These are phyloP conservation scores for Lasiosphaeria ovina DNA, from an alignment of 495 filamentous ascomycete species.

Conservation along the genomic window DNA sequence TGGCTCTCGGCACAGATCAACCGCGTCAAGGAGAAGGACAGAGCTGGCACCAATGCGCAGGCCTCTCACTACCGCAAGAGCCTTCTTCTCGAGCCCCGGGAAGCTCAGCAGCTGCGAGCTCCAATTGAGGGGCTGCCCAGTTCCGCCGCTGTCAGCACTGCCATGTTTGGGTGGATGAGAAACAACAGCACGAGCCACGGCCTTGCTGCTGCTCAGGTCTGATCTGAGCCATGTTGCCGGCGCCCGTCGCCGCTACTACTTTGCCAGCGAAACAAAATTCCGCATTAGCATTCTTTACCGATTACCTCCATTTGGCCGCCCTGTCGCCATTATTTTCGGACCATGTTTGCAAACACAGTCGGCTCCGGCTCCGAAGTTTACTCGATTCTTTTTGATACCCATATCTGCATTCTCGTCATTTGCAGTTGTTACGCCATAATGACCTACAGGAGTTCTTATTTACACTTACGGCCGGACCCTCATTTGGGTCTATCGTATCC, in stretches of 20 bases:
- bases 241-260: neutral
- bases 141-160: conserved; percentile 10
- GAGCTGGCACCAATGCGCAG: conserved; percentile 65
- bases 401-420: conserved; percentile 16
- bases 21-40: conserved; percentile 74
- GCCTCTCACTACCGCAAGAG: conserved; percentile 83
- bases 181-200: conserved; percentile 22
- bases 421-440: conserved; percentile 15
- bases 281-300: conserved; percentile 1
- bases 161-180: conserved; percentile 38
- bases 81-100: conserved; percentile 81
- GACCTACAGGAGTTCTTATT: neutral
- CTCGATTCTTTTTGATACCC: conserved; percentile 20
- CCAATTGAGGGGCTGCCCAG: conserved; percentile 43
- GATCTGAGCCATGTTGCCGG: conserved; percentile 3
- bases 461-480: neutral
- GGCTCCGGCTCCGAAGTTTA: conserved; percentile 1
- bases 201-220: conserved; percentile 19
- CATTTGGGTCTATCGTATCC: neutral
- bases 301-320: conserved; percentile 1
- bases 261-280: conserved; percentile 1
- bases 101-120: conserved; percentile 50
- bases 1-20: conserved; percentile 88
- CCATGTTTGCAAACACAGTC: neutral
- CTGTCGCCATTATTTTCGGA: neutral